Conservation (phyloP, 2,329 filamentous ascomycete species). For the Dendryphion nanum region DNA sequence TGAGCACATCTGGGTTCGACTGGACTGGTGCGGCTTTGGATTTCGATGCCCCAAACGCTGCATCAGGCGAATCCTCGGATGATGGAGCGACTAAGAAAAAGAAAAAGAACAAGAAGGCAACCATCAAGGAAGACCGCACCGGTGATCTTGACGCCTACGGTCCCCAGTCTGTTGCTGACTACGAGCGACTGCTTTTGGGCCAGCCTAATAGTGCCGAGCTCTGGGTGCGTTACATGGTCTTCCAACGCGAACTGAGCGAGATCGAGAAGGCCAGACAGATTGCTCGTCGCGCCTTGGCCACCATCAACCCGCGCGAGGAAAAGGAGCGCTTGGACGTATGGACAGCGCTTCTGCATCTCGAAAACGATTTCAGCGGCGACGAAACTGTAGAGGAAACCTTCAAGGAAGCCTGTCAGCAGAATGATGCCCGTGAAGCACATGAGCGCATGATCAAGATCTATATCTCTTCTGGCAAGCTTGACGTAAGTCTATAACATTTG, state of each 20-base stretch:
- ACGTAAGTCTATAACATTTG: conserved; percentile 58
- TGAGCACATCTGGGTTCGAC: conserved; percentile 77
- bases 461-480: conserved; percentile 82
- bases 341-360: conserved; percentile 91
- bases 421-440: conserved; percentile 86
- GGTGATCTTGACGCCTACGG: conserved; percentile 88
- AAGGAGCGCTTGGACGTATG: conserved; percentile 93
- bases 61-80: conserved; percentile 55
- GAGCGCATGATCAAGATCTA: conserved; percentile 91
- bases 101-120: conserved; percentile 72
- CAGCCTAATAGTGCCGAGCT: conserved; percentile 90
- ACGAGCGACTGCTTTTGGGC: conserved; percentile 86
- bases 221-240: conserved; percentile 99
- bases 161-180: conserved; percentile 87
- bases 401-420: conserved; percentile 89
- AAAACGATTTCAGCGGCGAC: conserved; percentile 84
- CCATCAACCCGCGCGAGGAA: conserved; percentile 87
- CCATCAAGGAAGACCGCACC: conserved; percentile 83
- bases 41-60: conserved; percentile 53
- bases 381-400: conserved; percentile 83
- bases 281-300: conserved; percentile 84
- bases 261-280: conserved; percentile 83
- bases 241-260: conserved; percentile 90
- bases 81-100: conserved; percentile 55
- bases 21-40: conserved; percentile 69